phyloP scores from a whole-genome alignment of 1,284 basidiomycete species.

The Leccinum huronense region DNA sequence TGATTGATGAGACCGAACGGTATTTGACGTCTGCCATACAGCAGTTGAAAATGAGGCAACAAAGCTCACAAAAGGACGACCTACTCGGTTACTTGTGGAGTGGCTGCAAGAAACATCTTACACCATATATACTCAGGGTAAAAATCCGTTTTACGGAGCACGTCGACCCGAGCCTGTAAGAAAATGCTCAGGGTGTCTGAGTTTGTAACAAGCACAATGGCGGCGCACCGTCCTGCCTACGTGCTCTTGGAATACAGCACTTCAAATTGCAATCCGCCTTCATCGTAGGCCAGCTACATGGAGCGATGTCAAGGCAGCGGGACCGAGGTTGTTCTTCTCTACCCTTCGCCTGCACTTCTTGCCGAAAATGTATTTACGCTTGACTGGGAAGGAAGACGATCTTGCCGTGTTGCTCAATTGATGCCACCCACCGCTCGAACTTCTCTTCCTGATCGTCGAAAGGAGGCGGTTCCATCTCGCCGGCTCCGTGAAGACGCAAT shows the following conservation, averaged over 20 bases:
- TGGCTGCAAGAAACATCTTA: constrained; percentile 81
- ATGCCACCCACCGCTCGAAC: too few species aligned
- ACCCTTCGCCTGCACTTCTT: too few species aligned
- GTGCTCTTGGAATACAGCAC: constrained; percentile 96
- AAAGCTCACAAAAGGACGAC: constrained; percentile 33
- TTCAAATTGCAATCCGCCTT: constrained; percentile 33
- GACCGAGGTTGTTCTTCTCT: too few species aligned
- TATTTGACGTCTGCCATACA: constrained; percentile 62
- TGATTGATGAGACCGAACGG: constrained; percentile 69
- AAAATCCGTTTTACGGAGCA: constrained; percentile 91
- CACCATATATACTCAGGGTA: constrained; percentile 87
- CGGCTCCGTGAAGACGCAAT: too few species aligned
- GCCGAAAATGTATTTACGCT: too few species aligned
- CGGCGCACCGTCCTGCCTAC: constrained; percentile 85
- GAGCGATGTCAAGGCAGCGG: too few species aligned
- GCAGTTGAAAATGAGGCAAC: constrained; percentile 8
- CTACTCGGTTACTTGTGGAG: constrained; percentile 82
- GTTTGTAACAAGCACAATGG: constrained; percentile 8
- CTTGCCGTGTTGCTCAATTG: too few species aligned
- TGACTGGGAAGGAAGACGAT: too few species aligned
- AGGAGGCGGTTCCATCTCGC: too few species aligned
- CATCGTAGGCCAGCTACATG: too few species aligned
- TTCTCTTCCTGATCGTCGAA: too few species aligned
- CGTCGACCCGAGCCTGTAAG: constrained; percentile 66
- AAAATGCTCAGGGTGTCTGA: constrained; percentile 17